A percentile compares a stretch with the other conserved stretches of the same genome.
Conservation (phyloP, 495 filamentous ascomycete genomes). For the Oleoguttula mirabilis region DNA sequence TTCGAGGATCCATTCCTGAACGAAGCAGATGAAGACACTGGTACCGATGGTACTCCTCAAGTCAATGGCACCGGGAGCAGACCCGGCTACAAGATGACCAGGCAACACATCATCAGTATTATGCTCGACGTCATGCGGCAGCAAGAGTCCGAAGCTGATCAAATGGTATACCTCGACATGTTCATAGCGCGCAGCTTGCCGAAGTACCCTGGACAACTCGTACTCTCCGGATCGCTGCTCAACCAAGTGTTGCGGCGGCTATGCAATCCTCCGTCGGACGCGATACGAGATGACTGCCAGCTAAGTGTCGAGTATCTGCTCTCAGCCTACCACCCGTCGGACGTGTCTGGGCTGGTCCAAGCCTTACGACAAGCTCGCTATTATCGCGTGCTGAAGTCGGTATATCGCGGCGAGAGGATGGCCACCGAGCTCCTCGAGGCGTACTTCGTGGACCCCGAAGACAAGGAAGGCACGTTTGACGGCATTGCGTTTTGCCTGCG, state of each 20-base stretch:
- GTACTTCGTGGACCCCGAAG: slow-evolving; percentile 76
- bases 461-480: slow-evolving; percentile 59
- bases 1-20: slow-evolving; percentile 94
- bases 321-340: slow-evolving; percentile 82
- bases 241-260: slow-evolving; percentile 70
- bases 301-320: slow-evolving; percentile 90
- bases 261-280: slow-evolving; percentile 67
- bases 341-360: slow-evolving; percentile 61
- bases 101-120: slow-evolving; percentile 83
- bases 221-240: slow-evolving; percentile 73
- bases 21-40: slow-evolving; percentile 45
- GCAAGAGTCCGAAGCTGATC: slow-evolving; percentile 56
- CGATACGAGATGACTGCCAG: slow-evolving; percentile 87
- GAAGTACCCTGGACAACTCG: slow-evolving; percentile 91
- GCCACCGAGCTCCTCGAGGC: slow-evolving; percentile 66
- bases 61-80: slow-evolving; percentile 17
- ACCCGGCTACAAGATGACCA: slow-evolving; percentile 43
- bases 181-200: slow-evolving; percentile 92
- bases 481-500: slow-evolving; percentile 72
- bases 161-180: slow-evolving; percentile 94
- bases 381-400: slow-evolving; percentile 84
- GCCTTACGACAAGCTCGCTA: slow-evolving; percentile 72
- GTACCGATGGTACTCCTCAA: slow-evolving; percentile 36
- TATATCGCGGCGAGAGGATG: slow-evolving; percentile 68
- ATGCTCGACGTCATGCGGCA: slow-evolving; percentile 77